Evolutionary conservation across 192 early-diverging fungal genomes (phyloP).

Genomic region (Gonapodya sp.): DNA sequence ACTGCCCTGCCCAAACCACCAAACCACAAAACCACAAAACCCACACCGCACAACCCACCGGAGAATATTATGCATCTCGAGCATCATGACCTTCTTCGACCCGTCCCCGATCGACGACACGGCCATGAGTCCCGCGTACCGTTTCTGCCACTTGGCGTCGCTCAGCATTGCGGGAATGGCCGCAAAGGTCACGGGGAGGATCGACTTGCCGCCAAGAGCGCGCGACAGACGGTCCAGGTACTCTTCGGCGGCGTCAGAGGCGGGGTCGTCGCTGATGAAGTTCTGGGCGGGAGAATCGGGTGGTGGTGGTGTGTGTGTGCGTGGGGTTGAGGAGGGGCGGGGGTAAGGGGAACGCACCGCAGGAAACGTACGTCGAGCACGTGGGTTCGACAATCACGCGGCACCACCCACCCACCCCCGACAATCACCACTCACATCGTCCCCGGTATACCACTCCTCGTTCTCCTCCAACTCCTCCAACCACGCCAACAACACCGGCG

Average conservation of each 20-base stretch:
- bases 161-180: constrained; percentile 82
- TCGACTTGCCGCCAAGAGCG: constrained; percentile 62
- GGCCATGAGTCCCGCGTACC: constrained; percentile 87
- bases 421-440: constrained; percentile 43
- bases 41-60: constrained; percentile 22
- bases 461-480: constrained; percentile 87
- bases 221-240: not conserved
- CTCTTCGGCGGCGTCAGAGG: not conserved
- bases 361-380: too few relatives aligned
- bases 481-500: constrained; percentile 90
- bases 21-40: not conserved
- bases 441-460: constrained; percentile 79
- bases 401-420: too few relatives aligned
- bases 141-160: constrained; percentile 74
- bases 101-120: constrained; percentile 97
- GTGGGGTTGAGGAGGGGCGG: too few relatives aligned
- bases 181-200: constrained; percentile 79
- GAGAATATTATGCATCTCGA: constrained; percentile 76
- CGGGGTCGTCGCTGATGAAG: not conserved
- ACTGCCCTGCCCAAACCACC: not conserved
- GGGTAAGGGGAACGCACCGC: too few relatives aligned
- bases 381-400: too few relatives aligned
- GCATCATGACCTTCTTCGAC: constrained; percentile 86
- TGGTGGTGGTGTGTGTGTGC: not conserved
- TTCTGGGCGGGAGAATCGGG: constrained; percentile 6